phyloP scores from a whole-genome alignment of 495 filamentous ascomycete species.

The Penicillium paxilli region DNA sequence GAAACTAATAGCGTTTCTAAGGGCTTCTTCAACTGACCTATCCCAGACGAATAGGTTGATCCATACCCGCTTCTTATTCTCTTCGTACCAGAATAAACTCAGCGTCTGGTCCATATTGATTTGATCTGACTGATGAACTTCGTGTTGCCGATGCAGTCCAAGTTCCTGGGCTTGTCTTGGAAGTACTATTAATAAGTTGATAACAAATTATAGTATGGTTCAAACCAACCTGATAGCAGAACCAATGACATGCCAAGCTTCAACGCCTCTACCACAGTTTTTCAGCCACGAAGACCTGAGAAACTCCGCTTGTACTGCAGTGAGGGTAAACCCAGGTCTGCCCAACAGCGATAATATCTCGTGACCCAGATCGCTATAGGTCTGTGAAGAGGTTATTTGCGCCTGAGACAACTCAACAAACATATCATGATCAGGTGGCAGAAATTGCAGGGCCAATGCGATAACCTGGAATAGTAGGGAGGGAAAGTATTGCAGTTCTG shows the following conservation, averaged over 20 bases:
- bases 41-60: constrained; percentile 11
- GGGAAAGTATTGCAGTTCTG: constrained; percentile 15
- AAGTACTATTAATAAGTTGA: not conserved
- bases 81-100: constrained; percentile 11
- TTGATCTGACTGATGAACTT: no score
- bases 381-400: no score
- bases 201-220: not conserved
- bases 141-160: no score
- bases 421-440: no score
- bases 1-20: not conserved
- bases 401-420: no score
- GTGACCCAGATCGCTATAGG: no score
- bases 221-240: constrained; percentile 5
- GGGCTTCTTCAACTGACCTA: constrained; percentile 4
- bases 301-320: constrained; percentile 4
- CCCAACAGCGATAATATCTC: no score
- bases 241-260: constrained; percentile 12
- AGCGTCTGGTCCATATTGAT: constrained; percentile 5
- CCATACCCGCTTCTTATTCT: constrained; percentile 11
- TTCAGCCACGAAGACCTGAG: constrained; percentile 10
- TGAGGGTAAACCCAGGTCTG: not conserved
- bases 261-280: constrained; percentile 7
- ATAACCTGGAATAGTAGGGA: constrained; percentile 18
- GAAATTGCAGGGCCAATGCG: constrained; percentile 12
- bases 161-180: no score